phyloP scores from a whole-genome alignment of 352 stramenopile species.

The Phytophthora lateralis region DNA sequence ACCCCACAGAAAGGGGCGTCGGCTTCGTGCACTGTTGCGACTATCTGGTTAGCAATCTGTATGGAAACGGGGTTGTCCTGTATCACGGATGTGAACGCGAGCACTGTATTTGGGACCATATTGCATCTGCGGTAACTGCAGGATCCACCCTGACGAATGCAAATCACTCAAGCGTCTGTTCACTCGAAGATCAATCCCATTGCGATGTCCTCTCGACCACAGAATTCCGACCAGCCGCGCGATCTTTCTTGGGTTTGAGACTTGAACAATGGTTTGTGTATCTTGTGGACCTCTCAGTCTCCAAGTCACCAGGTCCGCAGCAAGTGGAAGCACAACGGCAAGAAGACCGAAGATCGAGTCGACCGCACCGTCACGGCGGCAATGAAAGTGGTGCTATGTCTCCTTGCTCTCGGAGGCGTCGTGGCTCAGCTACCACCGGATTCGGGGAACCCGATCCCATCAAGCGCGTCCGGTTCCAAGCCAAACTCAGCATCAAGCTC shows the following conservation, averaged over 20 bases:
- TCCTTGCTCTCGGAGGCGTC: conserved; percentile 11
- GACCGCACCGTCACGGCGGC: not conserved
- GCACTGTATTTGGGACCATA: too few species aligned
- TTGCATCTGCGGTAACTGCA: too few species aligned
- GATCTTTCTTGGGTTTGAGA: conserved; percentile 9
- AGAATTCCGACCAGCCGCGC: conserved; percentile 3
- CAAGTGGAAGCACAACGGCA: not conserved
- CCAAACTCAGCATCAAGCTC: not conserved
- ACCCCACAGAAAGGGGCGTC: too few species aligned
- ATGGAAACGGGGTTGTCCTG: too few species aligned
- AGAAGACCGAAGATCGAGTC: conserved; percentile 1
- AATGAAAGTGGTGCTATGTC: conserved; percentile 21
- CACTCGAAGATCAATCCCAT: not conserved
- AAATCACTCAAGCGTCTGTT: not conserved
- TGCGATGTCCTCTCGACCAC: not conserved
- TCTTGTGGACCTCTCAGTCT: conserved; percentile 4
- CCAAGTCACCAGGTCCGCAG: conserved; percentile 15
- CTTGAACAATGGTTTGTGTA: conserved; percentile 1
- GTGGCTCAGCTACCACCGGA: conserved; percentile 4
- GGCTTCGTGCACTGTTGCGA: too few species aligned
- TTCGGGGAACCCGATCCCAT: not conserved
- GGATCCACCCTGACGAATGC: too few species aligned
- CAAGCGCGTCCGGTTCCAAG: not conserved
- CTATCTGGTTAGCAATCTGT: too few species aligned
- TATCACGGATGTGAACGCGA: too few species aligned